A percentile compares a stretch with the other conserved stretches of the same genome.
Conservation (phyloP, 2,329 filamentous ascomycete species). For the Taxawa tesnikishii region DNA sequence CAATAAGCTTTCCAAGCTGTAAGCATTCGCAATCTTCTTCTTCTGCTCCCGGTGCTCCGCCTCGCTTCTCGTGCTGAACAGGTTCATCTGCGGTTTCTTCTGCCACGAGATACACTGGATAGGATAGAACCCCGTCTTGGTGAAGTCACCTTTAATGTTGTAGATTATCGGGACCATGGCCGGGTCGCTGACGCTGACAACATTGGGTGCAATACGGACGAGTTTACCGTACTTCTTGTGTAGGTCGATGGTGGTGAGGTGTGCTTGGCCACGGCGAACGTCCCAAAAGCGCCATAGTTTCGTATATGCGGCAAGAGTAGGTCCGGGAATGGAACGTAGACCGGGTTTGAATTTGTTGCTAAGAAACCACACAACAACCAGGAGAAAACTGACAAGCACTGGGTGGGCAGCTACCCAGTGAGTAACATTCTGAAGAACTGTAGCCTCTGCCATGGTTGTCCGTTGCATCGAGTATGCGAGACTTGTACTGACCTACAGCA, state of each 20-base stretch:
- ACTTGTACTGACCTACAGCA: too few species aligned
- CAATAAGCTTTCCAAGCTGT: constrained; percentile 29
- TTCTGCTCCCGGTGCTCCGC: constrained; percentile 26
- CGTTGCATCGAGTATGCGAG: too few species aligned
- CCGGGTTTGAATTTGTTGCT: constrained; percentile 5
- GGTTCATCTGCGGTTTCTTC: constrained; percentile 11
- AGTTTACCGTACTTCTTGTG: constrained; percentile 59
- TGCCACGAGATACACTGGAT: constrained; percentile 15
- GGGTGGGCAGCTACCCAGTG: not conserved
- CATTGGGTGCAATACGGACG: constrained; percentile 63
- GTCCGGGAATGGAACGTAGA: constrained; percentile 6
- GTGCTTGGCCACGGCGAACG: constrained; percentile 6
- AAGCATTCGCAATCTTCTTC: constrained; percentile 25
- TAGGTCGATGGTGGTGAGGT: constrained; percentile 12
- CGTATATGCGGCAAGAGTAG: constrained; percentile 5
- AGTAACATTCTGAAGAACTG: not conserved
- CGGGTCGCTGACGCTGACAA: constrained; percentile 60
- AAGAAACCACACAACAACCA: constrained; percentile 1
- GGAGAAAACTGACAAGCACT: constrained; percentile 1
- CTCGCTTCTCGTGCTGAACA: constrained; percentile 27
- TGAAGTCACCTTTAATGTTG: constrained; percentile 27
- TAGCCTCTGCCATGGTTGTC: not conserved
- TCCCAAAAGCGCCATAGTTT: constrained; percentile 8
- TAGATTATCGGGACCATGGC: constrained; percentile 56
- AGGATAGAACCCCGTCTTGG: constrained; percentile 16